Base-by-base conservation (phyloP, 1,284 basidiomycete species). In the Ustilago loliicola region DNA sequence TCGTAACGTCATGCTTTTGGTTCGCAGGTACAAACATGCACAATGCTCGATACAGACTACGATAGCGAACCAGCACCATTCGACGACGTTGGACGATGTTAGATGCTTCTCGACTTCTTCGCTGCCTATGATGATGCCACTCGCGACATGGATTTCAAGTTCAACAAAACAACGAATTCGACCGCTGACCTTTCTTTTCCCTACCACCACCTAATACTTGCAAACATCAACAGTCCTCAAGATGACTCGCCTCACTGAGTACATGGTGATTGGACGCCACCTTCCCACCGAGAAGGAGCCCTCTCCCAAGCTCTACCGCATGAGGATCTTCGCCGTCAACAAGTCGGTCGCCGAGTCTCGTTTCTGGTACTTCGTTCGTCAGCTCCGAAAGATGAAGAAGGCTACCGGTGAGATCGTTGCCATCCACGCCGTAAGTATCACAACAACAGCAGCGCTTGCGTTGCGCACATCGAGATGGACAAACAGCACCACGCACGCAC, bases 321-420 rank as follows among this genome's bases (percentile, higher is more conserved):
- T 99, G 96, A 93, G 96, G 88, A 98, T 99, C 88, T 99, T 99
- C 87, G 96, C 97, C 80, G 94, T 94, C 83, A 99, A 99, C 88
- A 95, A 97, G 83, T 89, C 98, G 81, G 94, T 99, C 85, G 97
- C 97, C 86, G 98, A 99, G 91, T 97, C 94, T 72, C 93, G 96
- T 78, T 99, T 97, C 93, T 99, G 97, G 96, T 99, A 98, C 90
- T 99, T 97, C 91, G 91, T 99, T 81, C 95, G 96, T 60, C 83
- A 83, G 77, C 81, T 86, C 64, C 75, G 98, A 89, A 99, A 99
- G 91, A 96, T 96, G 89, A 99, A 99, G 91, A 98, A 97, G 90
- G 95, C 96, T 88, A 94, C 91, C 88, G 97, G 96, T 88, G 96
- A 99, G 91, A 95, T 99, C 88, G 95, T 99, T 88, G 94, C 94